Evolutionary conservation across 345 rosid species (phyloP).

Genomic region (Chamaenerion angustifolium): DNA sequence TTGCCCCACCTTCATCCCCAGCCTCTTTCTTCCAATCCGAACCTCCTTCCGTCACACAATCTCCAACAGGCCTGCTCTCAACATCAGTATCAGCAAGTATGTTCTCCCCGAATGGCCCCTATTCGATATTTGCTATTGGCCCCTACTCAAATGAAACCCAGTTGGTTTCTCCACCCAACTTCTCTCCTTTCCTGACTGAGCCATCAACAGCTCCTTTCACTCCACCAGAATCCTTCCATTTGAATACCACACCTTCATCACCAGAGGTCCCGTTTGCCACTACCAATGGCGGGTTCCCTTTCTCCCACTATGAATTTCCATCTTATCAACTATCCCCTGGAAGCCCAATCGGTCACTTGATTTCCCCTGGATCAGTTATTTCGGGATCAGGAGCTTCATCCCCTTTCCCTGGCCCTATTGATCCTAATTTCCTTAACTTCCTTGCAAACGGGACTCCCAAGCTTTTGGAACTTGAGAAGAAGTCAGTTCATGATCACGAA

Average conservation of each 20-base stretch:
- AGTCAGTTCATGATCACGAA: slow-evolving; percentile 17
- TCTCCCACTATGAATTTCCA: slow-evolving; percentile 56
- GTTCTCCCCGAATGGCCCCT: slow-evolving; percentile 58
- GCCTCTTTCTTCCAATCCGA: slow-evolving; percentile 90
- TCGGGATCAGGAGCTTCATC: slow-evolving; percentile 88
- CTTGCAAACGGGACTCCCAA: slow-evolving; percentile 45
- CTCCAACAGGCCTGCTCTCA: slow-evolving; percentile 55
- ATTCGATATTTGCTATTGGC: slow-evolving; percentile 83
- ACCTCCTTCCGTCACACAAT: slow-evolving; percentile 73
- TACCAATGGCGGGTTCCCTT: slow-evolving; percentile 29
- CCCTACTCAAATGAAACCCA: slow-evolving; percentile 92
- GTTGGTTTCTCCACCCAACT: slow-evolving; percentile 85
- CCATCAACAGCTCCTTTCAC: slow-evolving; percentile 98
- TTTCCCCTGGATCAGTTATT: slow-evolving; percentile 82
- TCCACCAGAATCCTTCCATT: slow-evolving; percentile 71
- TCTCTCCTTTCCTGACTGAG: slow-evolving; percentile 84
- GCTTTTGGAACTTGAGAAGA: slow-evolving; percentile 45
- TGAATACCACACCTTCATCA: slow-evolving; percentile 84
- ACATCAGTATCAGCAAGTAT: slow-evolving; percentile 47
- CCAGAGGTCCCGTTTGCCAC: slow-evolving; percentile 93
- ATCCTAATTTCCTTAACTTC: slow-evolving; percentile 43
- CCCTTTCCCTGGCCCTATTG: slow-evolving; percentile 60
- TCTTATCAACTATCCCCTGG: slow-evolving; percentile 82
- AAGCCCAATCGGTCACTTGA: slow-evolving; percentile 81
- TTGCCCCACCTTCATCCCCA: slow-evolving; percentile 96